A percentile compares a stretch with the other conserved stretches of the same genome.
Evolutionary conservation across 768 basidiomycete species (phyloP).

Genomic region (Suillus sp.): DNA sequence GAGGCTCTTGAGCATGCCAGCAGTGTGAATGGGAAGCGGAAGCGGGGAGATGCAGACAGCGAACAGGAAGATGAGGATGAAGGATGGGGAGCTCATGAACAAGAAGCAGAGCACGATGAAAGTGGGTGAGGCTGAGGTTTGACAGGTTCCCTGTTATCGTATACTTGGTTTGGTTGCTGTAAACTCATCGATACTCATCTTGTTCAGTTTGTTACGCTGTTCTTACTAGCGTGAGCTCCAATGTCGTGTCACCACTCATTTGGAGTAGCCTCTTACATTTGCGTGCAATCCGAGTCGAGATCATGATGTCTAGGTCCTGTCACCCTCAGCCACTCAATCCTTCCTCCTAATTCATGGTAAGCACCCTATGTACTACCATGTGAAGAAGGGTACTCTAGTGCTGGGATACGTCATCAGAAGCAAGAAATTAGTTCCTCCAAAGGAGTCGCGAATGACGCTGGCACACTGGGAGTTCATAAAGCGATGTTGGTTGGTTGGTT

Average conservation of each 20-base stretch:
- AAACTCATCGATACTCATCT: not conserved
- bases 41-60: slow-evolving; percentile 36
- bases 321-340: not conserved
- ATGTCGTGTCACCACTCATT: not conserved
- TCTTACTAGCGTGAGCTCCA: not conserved
- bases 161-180: not conserved
- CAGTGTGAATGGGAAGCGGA: slow-evolving; percentile 38
- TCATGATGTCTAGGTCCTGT: not conserved
- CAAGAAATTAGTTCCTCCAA: too few relatives aligned
- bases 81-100: slow-evolving; percentile 27
- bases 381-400: too few relatives aligned
- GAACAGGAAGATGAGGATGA: slow-evolving; percentile 38
- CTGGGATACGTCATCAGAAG: too few relatives aligned
- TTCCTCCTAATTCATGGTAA: not conserved
- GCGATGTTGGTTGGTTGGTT: too few relatives aligned
- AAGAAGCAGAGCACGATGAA: slow-evolving; percentile 25
- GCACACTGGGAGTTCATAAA: too few relatives aligned
- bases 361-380: too few relatives aligned
- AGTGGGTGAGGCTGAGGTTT: slow-evolving; percentile 26
- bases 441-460: too few relatives aligned
- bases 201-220: not conserved
- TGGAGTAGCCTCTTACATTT: not conserved
- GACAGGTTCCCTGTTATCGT: not conserved
- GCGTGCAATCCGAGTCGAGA: not conserved
- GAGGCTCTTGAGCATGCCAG: slow-evolving; percentile 25